Conservation (phyloP, 805 yeast genomes). For the Scheffersomyces stipitis region DNA sequence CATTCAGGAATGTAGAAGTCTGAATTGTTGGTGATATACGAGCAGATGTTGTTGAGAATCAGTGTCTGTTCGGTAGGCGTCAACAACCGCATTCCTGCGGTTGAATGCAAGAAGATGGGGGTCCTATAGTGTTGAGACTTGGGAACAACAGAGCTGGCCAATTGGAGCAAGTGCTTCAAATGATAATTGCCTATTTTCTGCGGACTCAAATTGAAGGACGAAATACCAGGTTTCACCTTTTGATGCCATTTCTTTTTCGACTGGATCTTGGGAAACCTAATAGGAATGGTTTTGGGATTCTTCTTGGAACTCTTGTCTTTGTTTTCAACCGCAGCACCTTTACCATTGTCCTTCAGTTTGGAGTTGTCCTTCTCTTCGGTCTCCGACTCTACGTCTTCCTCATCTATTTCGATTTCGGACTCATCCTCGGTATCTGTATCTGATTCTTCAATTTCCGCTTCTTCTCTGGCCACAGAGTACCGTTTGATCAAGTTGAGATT, state of each 20-base stretch:
- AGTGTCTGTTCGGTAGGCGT: conserved; percentile 50
- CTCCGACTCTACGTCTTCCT: conserved; percentile 10
- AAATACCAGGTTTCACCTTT: conserved; percentile 57
- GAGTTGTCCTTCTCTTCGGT: background rate
- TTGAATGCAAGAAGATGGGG: conserved; percentile 67
- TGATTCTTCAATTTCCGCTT: conserved; percentile 5
- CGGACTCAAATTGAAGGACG: conserved; percentile 48
- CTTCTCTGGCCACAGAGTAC: conserved; percentile 4
- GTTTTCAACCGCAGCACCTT: conserved; percentile 7
- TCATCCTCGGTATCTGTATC: conserved; percentile 13
- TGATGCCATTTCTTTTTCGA: conserved; percentile 47
- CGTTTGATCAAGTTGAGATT: conserved; percentile 11
- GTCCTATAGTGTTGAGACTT: conserved; percentile 59
- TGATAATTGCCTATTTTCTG: conserved; percentile 54
- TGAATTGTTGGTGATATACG: conserved; percentile 46
- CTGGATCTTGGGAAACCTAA: conserved; percentile 28
- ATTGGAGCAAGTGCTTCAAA: conserved; percentile 46
- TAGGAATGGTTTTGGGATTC: conserved; percentile 3
- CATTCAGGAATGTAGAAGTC: conserved; percentile 64
- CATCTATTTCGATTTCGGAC: conserved; percentile 9
- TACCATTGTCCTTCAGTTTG: conserved; percentile 9
- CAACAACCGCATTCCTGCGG: conserved; percentile 66
- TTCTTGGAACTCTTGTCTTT: conserved; percentile 2
- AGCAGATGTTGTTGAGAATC: conserved; percentile 50
- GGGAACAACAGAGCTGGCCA: conserved; percentile 55